Percentiles rank a stretch among this genome's conserved stretches.
Conservation (phyloP, 805 yeast species). For the Yamadazyma nakazawae region DNA sequence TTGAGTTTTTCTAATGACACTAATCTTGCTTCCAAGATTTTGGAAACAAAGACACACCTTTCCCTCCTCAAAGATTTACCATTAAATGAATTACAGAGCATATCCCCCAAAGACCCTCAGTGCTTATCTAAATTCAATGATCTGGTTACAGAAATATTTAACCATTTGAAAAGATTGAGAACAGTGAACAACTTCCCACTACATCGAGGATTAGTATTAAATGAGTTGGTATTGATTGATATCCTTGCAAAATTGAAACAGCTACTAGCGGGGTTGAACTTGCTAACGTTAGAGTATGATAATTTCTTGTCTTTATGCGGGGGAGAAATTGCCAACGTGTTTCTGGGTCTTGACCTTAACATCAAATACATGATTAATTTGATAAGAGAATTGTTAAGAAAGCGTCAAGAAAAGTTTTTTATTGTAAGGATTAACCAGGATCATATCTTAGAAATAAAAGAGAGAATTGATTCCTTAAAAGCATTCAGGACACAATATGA, state of each 20-base stretch:
- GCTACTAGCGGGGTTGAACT: conserved; percentile 26
- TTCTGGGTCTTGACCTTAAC: conserved; percentile 56
- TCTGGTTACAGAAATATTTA: conserved; percentile 38
- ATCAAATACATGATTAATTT: conserved; percentile 61
- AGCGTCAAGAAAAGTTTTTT: conserved; percentile 66
- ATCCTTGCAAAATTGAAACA: conserved; percentile 43
- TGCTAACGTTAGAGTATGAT: conserved; percentile 40
- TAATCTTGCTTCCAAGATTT: conserved; percentile 55
- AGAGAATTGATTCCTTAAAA: conserved; percentile 41
- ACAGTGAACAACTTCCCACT: conserved; percentile 55
- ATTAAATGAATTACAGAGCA: conserved; percentile 45
- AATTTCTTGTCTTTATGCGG: conserved; percentile 34
- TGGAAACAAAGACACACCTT: conserved; percentile 52
- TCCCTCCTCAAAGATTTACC: conserved; percentile 71
- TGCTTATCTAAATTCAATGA: conserved; percentile 43
- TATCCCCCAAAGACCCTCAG: conserved; percentile 16
- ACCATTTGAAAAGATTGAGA: conserved; percentile 54
- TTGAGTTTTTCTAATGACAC: conserved; percentile 70
- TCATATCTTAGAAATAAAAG: conserved; percentile 29
- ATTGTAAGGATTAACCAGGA: conserved; percentile 57
- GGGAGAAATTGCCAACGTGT: conserved; percentile 24
- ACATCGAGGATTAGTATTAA: conserved; percentile 57
- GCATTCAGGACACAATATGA: conserved; percentile 54
- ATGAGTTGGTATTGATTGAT: conserved; percentile 62
- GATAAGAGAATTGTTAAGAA: conserved; percentile 72